phyloP scores from a whole-genome alignment of 495 filamentous ascomycete genomes.

The Pseudevernia furfuracea region DNA sequence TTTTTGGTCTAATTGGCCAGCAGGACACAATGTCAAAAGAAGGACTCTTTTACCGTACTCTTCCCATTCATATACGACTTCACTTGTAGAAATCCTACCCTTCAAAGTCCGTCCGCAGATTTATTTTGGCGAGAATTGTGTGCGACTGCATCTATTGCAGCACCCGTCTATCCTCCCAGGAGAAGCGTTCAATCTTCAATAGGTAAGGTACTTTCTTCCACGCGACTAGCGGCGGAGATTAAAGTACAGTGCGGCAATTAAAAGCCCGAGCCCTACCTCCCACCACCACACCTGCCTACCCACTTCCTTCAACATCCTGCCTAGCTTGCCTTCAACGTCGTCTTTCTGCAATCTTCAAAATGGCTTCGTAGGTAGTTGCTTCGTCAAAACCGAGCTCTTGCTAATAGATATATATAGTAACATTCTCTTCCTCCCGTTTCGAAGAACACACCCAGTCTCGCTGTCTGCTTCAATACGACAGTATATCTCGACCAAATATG shows the following conservation, averaged over 20 bases:
- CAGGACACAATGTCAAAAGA: background rate
- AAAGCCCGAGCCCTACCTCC: background rate
- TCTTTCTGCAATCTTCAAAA: background rate
- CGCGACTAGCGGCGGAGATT: too few species aligned
- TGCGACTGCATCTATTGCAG: background rate
- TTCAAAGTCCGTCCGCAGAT: background rate
- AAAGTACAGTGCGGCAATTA: too few species aligned
- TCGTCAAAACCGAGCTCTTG: background rate
- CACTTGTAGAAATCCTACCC: background rate
- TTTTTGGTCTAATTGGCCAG: background rate
- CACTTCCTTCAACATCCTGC: background rate
- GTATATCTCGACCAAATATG: constrained; percentile 98
- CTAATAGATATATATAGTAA: constrained; percentile 31
- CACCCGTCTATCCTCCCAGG: background rate
- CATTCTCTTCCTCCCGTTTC: constrained; percentile 70
- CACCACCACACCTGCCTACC: background rate
- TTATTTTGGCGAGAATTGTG: background rate
- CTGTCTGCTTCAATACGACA: constrained; percentile 79
- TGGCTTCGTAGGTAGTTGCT: constrained; percentile 17
- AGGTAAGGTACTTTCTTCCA: too few species aligned
- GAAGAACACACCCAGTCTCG: constrained; percentile 67
- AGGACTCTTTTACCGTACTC: background rate
- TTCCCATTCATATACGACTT: background rate
- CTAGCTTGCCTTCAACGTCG: background rate
- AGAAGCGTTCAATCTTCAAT: too few species aligned